Conservation (phyloP, 2,329 filamentous ascomycete species). For the Plectosphaerella sp. region DNA sequence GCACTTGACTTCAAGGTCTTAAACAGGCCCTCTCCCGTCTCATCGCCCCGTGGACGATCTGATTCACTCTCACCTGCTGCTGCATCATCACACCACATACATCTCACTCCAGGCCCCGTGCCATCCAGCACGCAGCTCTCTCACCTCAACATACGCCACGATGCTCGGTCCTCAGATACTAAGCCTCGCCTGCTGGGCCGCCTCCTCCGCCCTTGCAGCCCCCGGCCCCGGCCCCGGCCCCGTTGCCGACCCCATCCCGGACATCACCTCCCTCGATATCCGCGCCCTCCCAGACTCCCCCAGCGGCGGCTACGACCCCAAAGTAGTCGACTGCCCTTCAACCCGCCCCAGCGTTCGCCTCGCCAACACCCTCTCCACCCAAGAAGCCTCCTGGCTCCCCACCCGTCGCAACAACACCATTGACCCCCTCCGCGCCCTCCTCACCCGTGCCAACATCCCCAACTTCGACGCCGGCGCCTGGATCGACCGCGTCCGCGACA, state of each 20-base stretch:
- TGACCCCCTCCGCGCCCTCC: constrained; percentile 68
- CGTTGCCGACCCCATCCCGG: neutral
- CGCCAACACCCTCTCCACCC: constrained; percentile 57
- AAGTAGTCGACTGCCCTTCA: constrained; percentile 62
- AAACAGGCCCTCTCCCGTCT: no score
- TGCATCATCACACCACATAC: neutral
- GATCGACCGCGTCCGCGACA: constrained; percentile 61
- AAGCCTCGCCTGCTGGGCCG: neutral
- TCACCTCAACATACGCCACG: neutral
- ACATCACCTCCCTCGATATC: constrained; percentile 8
- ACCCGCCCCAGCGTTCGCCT: constrained; percentile 64
- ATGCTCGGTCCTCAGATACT: neutral
- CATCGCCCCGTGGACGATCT: no score
- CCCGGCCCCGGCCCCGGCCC: neutral
- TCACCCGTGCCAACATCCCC: constrained; percentile 68
- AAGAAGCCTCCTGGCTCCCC: constrained; percentile 72
- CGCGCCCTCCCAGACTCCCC: constrained; percentile 32
- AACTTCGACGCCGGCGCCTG: constrained; percentile 74
- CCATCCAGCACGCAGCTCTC: neutral
- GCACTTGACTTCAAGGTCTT: no score
- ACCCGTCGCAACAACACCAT: constrained; percentile 69
- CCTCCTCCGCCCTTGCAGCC: neutral
- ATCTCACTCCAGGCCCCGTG: neutral
- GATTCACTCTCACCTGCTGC: no score
- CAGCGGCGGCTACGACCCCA: constrained; percentile 66